Percentiles rank a stretch among this genome's conserved stretches.
These are phyloP conservation scores for Phaeosphaeriaceae sp. DNA, from an alignment of 2,329 filamentous ascomycete species.

Conservation along the genomic window DNA sequence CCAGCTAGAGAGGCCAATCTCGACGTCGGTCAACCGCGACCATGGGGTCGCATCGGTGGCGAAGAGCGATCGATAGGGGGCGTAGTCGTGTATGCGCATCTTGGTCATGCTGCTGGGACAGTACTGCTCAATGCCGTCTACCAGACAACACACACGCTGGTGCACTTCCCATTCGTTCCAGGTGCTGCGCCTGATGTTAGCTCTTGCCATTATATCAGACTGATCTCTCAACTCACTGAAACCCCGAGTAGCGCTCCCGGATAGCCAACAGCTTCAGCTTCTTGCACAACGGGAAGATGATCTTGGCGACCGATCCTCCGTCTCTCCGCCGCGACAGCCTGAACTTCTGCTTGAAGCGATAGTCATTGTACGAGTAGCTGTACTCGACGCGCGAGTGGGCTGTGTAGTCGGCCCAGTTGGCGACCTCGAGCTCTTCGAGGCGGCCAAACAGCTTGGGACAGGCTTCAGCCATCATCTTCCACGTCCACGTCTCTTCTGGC, in stretches of 20 bases:
- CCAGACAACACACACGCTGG: conserved; percentile 45
- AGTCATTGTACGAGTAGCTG: conserved; percentile 48
- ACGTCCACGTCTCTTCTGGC: conserved; percentile 48
- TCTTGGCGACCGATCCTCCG: conserved; percentile 42
- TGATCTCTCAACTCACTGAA: conserved; percentile 26
- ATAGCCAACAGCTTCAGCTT: conserved; percentile 43
- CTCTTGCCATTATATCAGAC: background rate
- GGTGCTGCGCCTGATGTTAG: conserved; percentile 25
- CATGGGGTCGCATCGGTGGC: conserved; percentile 41
- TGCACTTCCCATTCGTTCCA: conserved; percentile 51
- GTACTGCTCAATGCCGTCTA: conserved; percentile 41
- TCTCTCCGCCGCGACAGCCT: conserved; percentile 44
- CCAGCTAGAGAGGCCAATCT: conserved; percentile 44
- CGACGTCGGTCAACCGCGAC: conserved; percentile 39
- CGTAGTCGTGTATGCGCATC: conserved; percentile 45
- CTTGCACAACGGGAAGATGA: conserved; percentile 42
- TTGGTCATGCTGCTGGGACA: conserved; percentile 42
- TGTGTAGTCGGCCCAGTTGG: conserved; percentile 48
- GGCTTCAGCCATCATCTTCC: conserved; percentile 41
- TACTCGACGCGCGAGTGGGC: conserved; percentile 47
- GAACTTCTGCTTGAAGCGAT: conserved; percentile 46
- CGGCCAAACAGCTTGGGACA: conserved; percentile 41
- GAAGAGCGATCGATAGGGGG: conserved; percentile 45
- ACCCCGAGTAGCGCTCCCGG: conserved; percentile 43
- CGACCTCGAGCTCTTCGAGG: conserved; percentile 44